These are phyloP conservation scores for Acacia crassicarpa DNA, from an alignment of 306 rosid species.

Conservation along the genomic window DNA sequence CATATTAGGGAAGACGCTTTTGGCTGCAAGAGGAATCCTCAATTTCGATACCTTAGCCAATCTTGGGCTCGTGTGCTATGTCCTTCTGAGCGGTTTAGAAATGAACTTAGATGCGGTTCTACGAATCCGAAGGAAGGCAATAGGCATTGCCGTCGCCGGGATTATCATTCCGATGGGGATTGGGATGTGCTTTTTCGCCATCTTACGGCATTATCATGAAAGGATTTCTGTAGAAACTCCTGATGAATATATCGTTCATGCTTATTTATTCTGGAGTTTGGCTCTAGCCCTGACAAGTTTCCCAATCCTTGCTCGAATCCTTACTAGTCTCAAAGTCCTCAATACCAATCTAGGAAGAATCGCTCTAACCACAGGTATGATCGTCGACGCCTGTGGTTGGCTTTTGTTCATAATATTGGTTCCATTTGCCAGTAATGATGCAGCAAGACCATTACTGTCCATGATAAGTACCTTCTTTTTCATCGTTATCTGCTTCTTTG, in stretches of 20 bases:
- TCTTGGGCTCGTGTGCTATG: constrained; percentile 28
- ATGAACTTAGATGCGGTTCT: constrained; percentile 29
- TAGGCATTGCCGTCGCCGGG: constrained; percentile 22
- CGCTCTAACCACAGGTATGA: constrained; percentile 35
- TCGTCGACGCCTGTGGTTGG: constrained; percentile 39
- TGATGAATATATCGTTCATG: not conserved
- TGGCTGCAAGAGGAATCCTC: not conserved
- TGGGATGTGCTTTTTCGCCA: constrained; percentile 22
- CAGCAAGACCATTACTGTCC: not conserved
- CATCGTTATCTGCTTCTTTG: constrained; percentile 20
- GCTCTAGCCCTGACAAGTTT: constrained; percentile 32
- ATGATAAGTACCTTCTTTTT: not conserved
- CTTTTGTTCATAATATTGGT: constrained; percentile 18
- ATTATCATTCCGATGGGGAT: constrained; percentile 26
- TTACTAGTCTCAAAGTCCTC: constrained; percentile 40
- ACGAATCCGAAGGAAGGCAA: constrained; percentile 20
- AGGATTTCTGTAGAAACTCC: too few species aligned
- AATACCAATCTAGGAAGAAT: constrained; percentile 39
- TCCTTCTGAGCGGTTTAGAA: constrained; percentile 41
- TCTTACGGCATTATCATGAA: not conserved
- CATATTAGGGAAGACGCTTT: not conserved
- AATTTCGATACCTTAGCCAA: constrained; percentile 21
- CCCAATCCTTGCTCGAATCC: constrained; percentile 39
- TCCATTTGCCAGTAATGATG: not conserved
- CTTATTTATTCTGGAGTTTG: constrained; percentile 27